Percentiles rank a stretch among this genome's conserved stretches.
Conservation (phyloP, 176 grass and related monocot genomes). For the Aegilops sharonensis region DNA sequence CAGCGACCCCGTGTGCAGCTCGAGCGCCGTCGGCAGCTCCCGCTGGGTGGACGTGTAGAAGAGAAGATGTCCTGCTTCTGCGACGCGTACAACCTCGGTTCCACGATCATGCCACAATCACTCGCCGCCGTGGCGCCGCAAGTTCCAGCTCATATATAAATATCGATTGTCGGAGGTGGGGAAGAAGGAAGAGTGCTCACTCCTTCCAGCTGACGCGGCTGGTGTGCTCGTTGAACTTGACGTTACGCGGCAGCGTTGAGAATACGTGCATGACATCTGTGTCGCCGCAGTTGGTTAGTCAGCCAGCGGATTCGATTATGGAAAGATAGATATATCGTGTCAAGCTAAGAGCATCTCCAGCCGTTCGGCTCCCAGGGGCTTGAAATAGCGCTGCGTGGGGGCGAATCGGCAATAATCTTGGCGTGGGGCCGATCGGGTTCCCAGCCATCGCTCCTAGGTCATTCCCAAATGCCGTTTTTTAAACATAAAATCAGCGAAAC, state of each 20-base stretch:
- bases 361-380: too few species aligned
- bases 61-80: conserved; percentile 78
- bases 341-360: neutral
- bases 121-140: neutral
- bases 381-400: too few species aligned
- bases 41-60: conserved; percentile 29
- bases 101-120: conserved; percentile 32
- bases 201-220: conserved; percentile 81
- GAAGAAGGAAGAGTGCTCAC: conserved; percentile 39
- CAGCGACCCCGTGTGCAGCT: conserved; percentile 80
- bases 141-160: neutral
- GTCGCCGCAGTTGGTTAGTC: neutral
- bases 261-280: conserved; percentile 75
- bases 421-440: too few species aligned
- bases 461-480: too few species aligned
- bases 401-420: too few species aligned
- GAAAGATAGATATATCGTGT: neutral
- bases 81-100: conserved; percentile 66
- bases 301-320: neutral
- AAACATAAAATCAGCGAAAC: too few species aligned
- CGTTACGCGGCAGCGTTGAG: conserved; percentile 58
- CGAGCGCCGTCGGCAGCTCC: conserved; percentile 72
- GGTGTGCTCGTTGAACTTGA: conserved; percentile 88
- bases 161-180: neutral
- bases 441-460: too few species aligned